A percentile compares a stretch with the other conserved stretches of the same genome.
These are phyloP conservation scores for Hypoxylon intermedium DNA, from an alignment of 495 filamentous ascomycete genomes.

Conservation along the genomic window DNA sequence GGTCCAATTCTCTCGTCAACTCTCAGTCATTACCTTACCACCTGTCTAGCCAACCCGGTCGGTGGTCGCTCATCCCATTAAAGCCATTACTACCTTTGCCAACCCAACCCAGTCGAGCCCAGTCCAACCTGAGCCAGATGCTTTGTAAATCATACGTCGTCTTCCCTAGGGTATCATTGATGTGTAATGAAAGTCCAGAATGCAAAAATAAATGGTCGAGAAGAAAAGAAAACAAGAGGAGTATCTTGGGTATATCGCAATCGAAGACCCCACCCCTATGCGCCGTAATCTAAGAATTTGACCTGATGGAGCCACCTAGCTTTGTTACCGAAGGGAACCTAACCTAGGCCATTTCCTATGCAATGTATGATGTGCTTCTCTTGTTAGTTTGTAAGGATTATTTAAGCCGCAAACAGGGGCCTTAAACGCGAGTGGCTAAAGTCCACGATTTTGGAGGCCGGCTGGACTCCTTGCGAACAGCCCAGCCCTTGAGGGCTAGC, in stretches of 20 bases:
- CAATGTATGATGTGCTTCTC: constrained; percentile 11
- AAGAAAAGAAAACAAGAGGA: constrained; percentile 6
- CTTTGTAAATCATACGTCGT: constrained; percentile 19
- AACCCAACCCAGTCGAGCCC: too few species aligned
- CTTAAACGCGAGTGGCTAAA: constrained; percentile 21
- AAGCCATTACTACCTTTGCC: too few species aligned
- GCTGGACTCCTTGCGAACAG: constrained; percentile 64
- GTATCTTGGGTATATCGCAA: constrained; percentile 34
- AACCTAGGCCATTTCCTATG: constrained; percentile 10
- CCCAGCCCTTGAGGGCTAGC: constrained; percentile 92
- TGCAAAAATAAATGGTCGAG: constrained; percentile 16
- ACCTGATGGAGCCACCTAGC: background rate
- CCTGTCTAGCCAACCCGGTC: too few species aligned
- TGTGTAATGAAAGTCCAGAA: constrained; percentile 39
- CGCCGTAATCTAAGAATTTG: constrained; percentile 29
- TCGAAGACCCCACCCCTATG: constrained; percentile 28
- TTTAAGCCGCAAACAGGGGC: background rate
- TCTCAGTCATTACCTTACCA: too few species aligned
- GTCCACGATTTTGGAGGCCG: constrained; percentile 27
- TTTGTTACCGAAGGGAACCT: background rate
- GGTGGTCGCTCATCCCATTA: too few species aligned
- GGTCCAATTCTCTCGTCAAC: too few species aligned
- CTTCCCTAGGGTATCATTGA: constrained; percentile 40
- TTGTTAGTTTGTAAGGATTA: background rate
- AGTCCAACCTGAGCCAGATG: too few species aligned